phyloP scores from a whole-genome alignment of 1,284 basidiomycete species.

The Golubevia pallescens region DNA sequence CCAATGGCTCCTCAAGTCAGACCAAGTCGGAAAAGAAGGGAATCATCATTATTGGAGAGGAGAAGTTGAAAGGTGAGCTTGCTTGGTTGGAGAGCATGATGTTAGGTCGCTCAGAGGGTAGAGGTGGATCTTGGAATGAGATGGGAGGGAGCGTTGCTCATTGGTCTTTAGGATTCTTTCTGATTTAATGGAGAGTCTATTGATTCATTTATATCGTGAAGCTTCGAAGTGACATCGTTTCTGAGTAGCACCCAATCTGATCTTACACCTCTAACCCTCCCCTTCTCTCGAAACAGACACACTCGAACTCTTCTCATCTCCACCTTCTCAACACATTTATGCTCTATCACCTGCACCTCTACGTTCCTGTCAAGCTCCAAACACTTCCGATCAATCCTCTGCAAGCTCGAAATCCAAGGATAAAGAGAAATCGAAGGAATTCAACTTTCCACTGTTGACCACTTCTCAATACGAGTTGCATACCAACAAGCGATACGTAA shows the following conservation, averaged over 20 bases:
- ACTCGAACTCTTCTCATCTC: slow-evolving; percentile 1
- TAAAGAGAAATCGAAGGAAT: not conserved
- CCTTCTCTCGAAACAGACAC: too few species aligned
- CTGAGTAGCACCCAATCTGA: too few species aligned
- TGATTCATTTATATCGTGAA: too few species aligned
- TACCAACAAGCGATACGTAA: slow-evolving; percentile 25
- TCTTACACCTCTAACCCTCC: too few species aligned
- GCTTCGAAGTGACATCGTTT: too few species aligned
- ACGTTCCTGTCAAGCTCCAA: not conserved
- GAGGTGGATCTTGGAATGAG: not conserved
- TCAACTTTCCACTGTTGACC: slow-evolving; percentile 18
- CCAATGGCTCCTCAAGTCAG: not conserved
- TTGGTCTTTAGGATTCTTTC: too few species aligned
- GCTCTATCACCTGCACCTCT: slow-evolving; percentile 28
- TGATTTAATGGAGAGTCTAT: too few species aligned
- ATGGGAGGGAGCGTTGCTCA: not conserved
- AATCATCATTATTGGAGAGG: slow-evolving; percentile 10
- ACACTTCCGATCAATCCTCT: not conserved
- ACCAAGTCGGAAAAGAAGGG: not conserved
- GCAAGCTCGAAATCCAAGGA: too few species aligned
- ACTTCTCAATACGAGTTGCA: slow-evolving; percentile 38
- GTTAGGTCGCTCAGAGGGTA: too few species aligned
- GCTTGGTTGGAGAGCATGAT: not conserved
- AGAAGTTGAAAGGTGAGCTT: slow-evolving; percentile 7
- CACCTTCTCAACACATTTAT: slow-evolving; percentile 33